A percentile compares a stretch with the other conserved stretches of the same genome.
phyloP scores from a whole-genome alignment of 2,329 filamentous ascomycete genomes.

The Colletotrichum horii region DNA sequence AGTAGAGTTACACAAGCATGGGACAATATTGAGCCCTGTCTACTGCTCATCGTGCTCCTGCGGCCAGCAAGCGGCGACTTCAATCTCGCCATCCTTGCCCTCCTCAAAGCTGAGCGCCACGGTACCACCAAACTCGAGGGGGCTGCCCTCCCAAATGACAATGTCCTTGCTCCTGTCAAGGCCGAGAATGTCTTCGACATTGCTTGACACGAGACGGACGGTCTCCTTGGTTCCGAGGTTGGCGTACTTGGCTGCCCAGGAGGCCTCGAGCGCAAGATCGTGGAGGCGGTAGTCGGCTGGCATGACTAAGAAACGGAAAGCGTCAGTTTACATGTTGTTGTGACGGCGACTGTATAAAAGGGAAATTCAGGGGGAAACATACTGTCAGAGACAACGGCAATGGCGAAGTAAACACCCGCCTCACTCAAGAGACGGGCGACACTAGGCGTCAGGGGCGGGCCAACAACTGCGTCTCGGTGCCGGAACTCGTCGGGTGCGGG shows the following conservation, averaged over 20 bases:
- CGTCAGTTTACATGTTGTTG: background rate
- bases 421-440: constrained; percentile 42
- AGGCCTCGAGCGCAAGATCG: constrained; percentile 41
- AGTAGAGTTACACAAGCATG: background rate
- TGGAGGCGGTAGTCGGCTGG: constrained; percentile 41
- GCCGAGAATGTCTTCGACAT: constrained; percentile 45
- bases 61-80: constrained; percentile 36
- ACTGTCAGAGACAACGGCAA: constrained; percentile 33
- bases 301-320: constrained; percentile 19
- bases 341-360: too few species aligned
- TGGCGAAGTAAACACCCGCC: constrained; percentile 42
- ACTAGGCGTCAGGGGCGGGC: constrained; percentile 45
- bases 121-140: constrained; percentile 43
- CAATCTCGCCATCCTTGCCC: constrained; percentile 26
- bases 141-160: constrained; percentile 48
- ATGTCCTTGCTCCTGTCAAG: constrained; percentile 40
- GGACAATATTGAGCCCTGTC: background rate
- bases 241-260: constrained; percentile 45
- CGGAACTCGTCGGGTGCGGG: constrained; percentile 38
- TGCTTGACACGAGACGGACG: constrained; percentile 41
- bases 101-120: constrained; percentile 40
- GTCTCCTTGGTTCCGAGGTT: constrained; percentile 36
- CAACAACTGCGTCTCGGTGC: constrained; percentile 40
- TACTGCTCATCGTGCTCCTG: constrained; percentile 7
- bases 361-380: background rate